phyloP scores from a whole-genome alignment of 257 asterid species.

The Primulina huaijiensis region DNA sequence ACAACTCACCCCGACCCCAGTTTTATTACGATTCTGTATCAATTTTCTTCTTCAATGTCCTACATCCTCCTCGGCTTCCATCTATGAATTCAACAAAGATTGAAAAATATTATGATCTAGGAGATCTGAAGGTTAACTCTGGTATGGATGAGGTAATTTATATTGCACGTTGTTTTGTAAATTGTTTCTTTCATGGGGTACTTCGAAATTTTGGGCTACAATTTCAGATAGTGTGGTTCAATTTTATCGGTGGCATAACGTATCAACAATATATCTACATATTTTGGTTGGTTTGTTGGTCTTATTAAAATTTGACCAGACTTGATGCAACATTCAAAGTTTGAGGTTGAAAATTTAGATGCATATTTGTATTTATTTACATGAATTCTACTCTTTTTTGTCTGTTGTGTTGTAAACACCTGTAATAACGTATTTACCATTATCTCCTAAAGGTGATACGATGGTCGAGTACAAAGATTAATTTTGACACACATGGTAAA shows the following conservation, averaged over 20 bases:
- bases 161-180: slow-evolving; percentile 9
- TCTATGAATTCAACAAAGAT: slow-evolving; percentile 44
- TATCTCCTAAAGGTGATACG: neutral
- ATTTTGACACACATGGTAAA: neutral
- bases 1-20: slow-evolving; percentile 95
- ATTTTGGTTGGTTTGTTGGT: neutral
- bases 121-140: slow-evolving; percentile 59
- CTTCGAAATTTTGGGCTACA: slow-evolving; percentile 9
- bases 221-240: neutral
- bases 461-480: neutral
- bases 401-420: neutral
- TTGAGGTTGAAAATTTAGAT: too few relatives aligned
- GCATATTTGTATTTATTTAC: neutral
- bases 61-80: slow-evolving; percentile 77
- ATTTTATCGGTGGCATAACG: too few relatives aligned
- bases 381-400: neutral
- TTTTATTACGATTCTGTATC: slow-evolving; percentile 86
- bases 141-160: slow-evolving; percentile 69
- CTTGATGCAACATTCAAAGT: neutral
- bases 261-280: neutral
- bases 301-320: neutral
- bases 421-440: neutral
- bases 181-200: slow-evolving; percentile 6
- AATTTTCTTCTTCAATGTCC: slow-evolving; percentile 81
- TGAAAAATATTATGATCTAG: slow-evolving; percentile 73